Conservation (phyloP, 805 yeast genomes). For the Cyberlindnera lachancei region DNA sequence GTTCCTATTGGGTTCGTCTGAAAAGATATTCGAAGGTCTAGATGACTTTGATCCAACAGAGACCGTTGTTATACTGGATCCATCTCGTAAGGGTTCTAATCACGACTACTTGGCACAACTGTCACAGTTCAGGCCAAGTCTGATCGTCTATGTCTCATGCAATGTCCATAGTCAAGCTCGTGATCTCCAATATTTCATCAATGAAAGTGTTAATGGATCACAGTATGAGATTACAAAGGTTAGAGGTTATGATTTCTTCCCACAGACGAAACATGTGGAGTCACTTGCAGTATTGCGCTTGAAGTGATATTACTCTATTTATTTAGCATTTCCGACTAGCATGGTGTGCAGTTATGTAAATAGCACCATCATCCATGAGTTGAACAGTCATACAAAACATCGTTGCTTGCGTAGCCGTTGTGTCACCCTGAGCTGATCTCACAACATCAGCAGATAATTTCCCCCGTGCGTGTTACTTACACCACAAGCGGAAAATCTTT, state of each 20-base stretch:
- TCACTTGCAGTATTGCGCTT: constrained; percentile 60
- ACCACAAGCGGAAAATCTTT: too few relatives aligned
- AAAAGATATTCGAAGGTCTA: constrained; percentile 64
- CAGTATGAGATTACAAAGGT: constrained; percentile 66
- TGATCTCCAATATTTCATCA: constrained; percentile 74
- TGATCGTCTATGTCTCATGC: constrained; percentile 86
- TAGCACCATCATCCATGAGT: too few relatives aligned
- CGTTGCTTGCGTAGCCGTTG: too few relatives aligned
- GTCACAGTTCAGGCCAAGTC: constrained; percentile 72
- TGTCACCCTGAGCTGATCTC: too few relatives aligned
- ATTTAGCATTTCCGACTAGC: too few relatives aligned
- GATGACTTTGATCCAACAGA: constrained; percentile 45
- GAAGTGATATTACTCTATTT: too few relatives aligned
- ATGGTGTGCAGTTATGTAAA: too few relatives aligned
- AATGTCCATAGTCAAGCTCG: constrained; percentile 98
- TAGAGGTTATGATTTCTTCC: constrained; percentile 93
- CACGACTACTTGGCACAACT: constrained; percentile 75
- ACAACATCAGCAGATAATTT: too few relatives aligned
- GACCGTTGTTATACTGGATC: constrained; percentile 88
- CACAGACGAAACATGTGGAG: constrained; percentile 89
- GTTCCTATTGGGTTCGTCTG: constrained; percentile 87
- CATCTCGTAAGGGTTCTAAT: constrained; percentile 96
- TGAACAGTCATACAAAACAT: too few relatives aligned
- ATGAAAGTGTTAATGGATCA: constrained; percentile 50
- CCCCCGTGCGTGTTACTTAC: too few relatives aligned